Evolutionary conservation across 169 alveolate species (phyloP).

Genomic region (Eimeria praecox): DNA sequence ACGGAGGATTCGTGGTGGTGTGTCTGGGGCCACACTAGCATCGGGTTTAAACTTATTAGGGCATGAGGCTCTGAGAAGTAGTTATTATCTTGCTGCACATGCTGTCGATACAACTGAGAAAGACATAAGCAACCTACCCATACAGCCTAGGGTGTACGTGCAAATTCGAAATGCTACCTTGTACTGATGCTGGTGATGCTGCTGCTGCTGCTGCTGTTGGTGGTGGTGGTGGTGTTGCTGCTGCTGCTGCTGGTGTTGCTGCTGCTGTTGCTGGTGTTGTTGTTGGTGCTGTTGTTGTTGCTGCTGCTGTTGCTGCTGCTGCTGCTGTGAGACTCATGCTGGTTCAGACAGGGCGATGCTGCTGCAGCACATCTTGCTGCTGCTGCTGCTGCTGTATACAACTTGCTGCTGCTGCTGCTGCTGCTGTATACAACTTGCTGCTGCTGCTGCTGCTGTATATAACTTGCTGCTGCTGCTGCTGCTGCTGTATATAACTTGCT

Average conservation of each 20-base stretch:
- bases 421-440: background rate
- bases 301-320: background rate
- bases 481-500: too few relatives aligned
- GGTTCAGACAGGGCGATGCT: background rate
- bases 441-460: background rate
- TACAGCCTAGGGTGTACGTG: constrained; percentile 52
- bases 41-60: constrained; percentile 7
- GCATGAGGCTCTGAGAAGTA: background rate
- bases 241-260: constrained; percentile 14
- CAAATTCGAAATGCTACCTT: background rate
- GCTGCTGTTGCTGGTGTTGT: constrained; percentile 8
- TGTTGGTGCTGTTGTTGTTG: constrained; percentile 11
- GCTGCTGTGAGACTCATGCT: background rate
- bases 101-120: background rate
- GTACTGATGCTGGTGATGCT: constrained; percentile 8
- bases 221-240: background rate
- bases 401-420: constrained; percentile 27
- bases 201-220: background rate
- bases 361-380: constrained; percentile 54
- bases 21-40: constrained; percentile 69
- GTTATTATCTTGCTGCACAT: constrained; percentile 29
- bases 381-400: background rate
- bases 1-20: constrained; percentile 25
- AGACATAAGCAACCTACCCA: background rate
- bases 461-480: background rate